Base-by-base conservation (phyloP, 352 stramenopile species). In the Elongisporangium undulatum region DNA sequence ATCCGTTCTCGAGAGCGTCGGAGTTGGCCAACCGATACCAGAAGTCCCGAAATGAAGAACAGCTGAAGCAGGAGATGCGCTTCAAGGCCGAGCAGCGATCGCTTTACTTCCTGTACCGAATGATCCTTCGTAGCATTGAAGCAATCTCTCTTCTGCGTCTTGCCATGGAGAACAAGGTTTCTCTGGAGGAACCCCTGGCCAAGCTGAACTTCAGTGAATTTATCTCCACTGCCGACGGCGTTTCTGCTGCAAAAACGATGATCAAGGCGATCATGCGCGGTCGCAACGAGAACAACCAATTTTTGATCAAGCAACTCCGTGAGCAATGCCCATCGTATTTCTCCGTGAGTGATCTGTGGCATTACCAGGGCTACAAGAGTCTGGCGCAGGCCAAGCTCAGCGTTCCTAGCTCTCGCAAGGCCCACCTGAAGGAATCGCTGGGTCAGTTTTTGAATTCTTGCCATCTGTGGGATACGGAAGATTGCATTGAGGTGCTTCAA, bases 321-420 rank as follows among this genome's bases (percentile, higher is more conserved):
- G 80, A 91, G 39, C 82, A 95, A 69, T 94, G 86, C 38, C 86
- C 86, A 17, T 87, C 82, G 19, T 92, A 87, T 60, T 95, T 95
- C 59, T 89, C 80, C 3, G 82, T 94, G 22, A 75, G 77, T 20
- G 86, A 95, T 29, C 55, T 92, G 50, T 90, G 79, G 72, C 80
- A 92, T 61, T 94, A 92, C 63, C 86, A 95, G 53, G 86, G 86
- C 9, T 94, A 92, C 69, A 86, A 88, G 71, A 89, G 76, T 23
- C 59, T 95, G n/a, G 86, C 83, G 7, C 84, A 81, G 61, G 86
- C 86, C 0, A 91, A 92, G 58, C 64, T 95, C 17, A 89, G 82
- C 49, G 81, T 82, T 0, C 71, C 82, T 3, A 79, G 80, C 53
- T 82, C 79, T 7, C 83, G 82, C 16, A 75, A 80, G 23, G 75